Percentiles rank a stretch among this genome's conserved stretches.
Evolutionary conservation across 148 eudicot genomes (phyloP).

Genomic region (Linanthus parryae): DNA sequence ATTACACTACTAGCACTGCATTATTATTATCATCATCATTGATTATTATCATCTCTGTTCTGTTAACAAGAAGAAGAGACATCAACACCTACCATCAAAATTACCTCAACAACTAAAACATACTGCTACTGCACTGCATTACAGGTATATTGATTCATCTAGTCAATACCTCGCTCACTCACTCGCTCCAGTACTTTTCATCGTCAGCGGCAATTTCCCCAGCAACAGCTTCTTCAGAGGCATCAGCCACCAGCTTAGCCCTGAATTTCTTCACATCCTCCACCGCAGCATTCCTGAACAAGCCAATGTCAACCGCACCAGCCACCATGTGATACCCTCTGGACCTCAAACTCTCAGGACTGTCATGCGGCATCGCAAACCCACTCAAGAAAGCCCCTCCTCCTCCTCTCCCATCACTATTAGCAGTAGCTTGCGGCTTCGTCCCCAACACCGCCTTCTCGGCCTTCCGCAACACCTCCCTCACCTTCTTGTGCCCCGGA

Average conservation of each 20-base stretch:
- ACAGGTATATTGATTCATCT: too few relatives aligned
- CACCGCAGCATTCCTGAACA: conserved; percentile 69
- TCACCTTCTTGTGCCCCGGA: conserved; percentile 81
- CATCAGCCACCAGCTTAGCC: conserved; percentile 20
- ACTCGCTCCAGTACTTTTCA: conserved; percentile 80
- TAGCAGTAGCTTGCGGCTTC: not conserved
- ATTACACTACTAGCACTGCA: too few relatives aligned
- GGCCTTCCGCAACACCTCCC: conserved; percentile 37
- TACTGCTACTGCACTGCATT: too few relatives aligned
- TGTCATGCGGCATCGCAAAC: conserved; percentile 76
- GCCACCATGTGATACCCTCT: conserved; percentile 90
- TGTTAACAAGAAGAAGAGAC: too few relatives aligned
- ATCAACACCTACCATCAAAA: too few relatives aligned
- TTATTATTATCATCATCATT: too few relatives aligned
- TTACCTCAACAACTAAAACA: too few relatives aligned
- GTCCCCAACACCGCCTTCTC: conserved; percentile 50
- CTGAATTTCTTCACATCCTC: conserved; percentile 76
- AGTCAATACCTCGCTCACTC: conserved; percentile 5
- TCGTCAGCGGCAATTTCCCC: conserved; percentile 29
- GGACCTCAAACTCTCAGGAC: conserved; percentile 33
- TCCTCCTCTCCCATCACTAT: too few relatives aligned
- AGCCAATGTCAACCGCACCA: conserved; percentile 61
- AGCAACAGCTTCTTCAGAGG: conserved; percentile 19
- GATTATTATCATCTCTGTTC: too few relatives aligned
- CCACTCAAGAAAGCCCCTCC: conserved; percentile 60